Percentiles rank a stretch among this genome's conserved stretches.
Evolutionary conservation across 345 rosid genomes (phyloP).

Genomic region (Eucalyptus caleyi): DNA sequence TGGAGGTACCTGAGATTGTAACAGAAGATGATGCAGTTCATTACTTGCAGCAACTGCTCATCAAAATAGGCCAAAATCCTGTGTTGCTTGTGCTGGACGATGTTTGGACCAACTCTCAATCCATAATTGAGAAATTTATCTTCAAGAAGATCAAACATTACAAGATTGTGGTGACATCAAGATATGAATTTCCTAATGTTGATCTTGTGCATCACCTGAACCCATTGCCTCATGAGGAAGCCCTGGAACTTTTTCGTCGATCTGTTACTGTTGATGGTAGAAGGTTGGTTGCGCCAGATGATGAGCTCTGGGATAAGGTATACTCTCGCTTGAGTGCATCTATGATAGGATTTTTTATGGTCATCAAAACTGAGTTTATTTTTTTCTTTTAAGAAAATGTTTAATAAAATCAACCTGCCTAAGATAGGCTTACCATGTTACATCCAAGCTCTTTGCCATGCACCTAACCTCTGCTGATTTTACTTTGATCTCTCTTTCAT

Average conservation of each 20-base stretch:
- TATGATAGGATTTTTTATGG: background rate
- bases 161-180: constrained; percentile 61
- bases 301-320: background rate
- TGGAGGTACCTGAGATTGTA: background rate
- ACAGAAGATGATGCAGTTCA: constrained; percentile 2
- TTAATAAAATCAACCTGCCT: no score
- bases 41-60: background rate
- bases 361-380: background rate
- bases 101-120: background rate
- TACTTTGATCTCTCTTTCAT: no score
- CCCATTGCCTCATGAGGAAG: constrained; percentile 18
- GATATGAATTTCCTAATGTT: constrained; percentile 22
- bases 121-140: background rate
- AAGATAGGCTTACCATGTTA: no score
- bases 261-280: background rate
- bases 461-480: no score
- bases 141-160: constrained; percentile 1
- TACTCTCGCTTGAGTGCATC: background rate
- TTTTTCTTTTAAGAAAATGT: no score
- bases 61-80: background rate
- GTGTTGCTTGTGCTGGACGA: constrained; percentile 18
- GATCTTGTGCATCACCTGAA: constrained; percentile 7
- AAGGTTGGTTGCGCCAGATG: background rate
- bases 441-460: no score
- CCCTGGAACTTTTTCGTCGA: constrained; percentile 19